These are phyloP conservation scores for Allium fistulosum DNA, from an alignment of 106 monocot genomes.

Conservation along the genomic window DNA sequence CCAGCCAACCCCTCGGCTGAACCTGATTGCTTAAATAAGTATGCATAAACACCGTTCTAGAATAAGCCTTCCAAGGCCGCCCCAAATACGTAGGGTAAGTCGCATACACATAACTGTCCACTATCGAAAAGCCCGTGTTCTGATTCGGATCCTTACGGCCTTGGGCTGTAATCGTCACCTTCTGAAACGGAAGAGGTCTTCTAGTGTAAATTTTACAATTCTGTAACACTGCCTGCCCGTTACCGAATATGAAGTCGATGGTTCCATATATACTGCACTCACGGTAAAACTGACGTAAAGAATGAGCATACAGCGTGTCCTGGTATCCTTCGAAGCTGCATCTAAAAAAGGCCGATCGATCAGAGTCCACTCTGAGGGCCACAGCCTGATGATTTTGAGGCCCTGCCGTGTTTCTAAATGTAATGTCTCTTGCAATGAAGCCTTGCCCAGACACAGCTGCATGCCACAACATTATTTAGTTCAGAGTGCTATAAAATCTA, in stretches of 20 bases:
- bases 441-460: slow-evolving; percentile 82
- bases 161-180: slow-evolving; percentile 74
- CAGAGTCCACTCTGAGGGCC: slow-evolving; percentile 72
- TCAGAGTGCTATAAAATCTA: not conserved
- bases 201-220: slow-evolving; percentile 54
- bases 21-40: slow-evolving; percentile 39
- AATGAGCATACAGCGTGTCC: slow-evolving; percentile 90
- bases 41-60: slow-evolving; percentile 76
- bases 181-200: slow-evolving; percentile 46
- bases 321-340: slow-evolving; percentile 94
- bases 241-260: slow-evolving; percentile 93
- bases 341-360: slow-evolving; percentile 77
- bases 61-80: slow-evolving; percentile 86
- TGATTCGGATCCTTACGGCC: slow-evolving; percentile 54
- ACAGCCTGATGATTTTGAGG: slow-evolving; percentile 73
- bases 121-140: slow-evolving; percentile 76
- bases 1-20: slow-evolving; percentile 67
- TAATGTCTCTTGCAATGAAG: slow-evolving; percentile 80
- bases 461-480: not conserved
- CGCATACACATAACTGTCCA: slow-evolving; percentile 33
- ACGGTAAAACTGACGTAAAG: slow-evolving; percentile 85
- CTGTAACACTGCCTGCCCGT: slow-evolving; percentile 66
- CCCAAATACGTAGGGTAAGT: slow-evolving; percentile 68
- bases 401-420: slow-evolving; percentile 82
- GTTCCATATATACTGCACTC: slow-evolving; percentile 86